phyloP scores from a whole-genome alignment of 148 eudicot species.

The Arbutus unedo region DNA sequence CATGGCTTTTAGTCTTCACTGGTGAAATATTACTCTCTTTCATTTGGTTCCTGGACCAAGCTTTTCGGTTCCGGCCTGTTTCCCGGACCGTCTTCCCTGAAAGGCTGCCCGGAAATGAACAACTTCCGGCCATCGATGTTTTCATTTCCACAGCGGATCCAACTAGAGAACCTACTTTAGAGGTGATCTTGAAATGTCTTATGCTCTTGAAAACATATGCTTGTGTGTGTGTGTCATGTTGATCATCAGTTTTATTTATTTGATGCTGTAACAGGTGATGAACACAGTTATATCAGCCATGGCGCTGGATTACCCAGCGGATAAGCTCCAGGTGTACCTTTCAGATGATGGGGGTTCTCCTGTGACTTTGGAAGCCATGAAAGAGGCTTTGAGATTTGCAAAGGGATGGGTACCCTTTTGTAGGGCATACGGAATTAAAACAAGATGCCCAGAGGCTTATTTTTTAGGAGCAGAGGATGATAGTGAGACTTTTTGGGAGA shows the following conservation, averaged over 20 bases:
- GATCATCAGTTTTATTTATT: no score
- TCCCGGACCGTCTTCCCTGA: constrained; percentile 18
- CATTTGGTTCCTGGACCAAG: constrained; percentile 15
- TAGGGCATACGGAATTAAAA: constrained; percentile 32
- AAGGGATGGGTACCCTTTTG: constrained; percentile 57
- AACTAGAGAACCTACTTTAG: constrained; percentile 28
- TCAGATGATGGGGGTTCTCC: constrained; percentile 34
- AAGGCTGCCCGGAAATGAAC: constrained; percentile 12
- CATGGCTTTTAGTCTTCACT: not conserved
- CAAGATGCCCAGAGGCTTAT: constrained; percentile 46
- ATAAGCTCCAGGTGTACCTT: constrained; percentile 33
- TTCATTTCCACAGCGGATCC: constrained; percentile 36
- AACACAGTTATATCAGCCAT: constrained; percentile 41
- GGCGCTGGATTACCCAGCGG: constrained; percentile 32
- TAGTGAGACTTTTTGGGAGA: not conserved
- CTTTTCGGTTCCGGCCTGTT: constrained; percentile 21
- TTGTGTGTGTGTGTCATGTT: not conserved
- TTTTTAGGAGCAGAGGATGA: constrained; percentile 17
- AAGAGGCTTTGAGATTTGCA: constrained; percentile 38
- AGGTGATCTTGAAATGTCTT: constrained; percentile 15
- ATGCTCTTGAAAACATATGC: not conserved
- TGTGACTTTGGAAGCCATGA: constrained; percentile 26
- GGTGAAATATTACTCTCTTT: constrained; percentile 15
- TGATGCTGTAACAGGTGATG: constrained; percentile 16
- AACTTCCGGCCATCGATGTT: constrained; percentile 31